Conservation (phyloP, 768 basidiomycete genomes). For the Peribolospora baueri region DNA sequence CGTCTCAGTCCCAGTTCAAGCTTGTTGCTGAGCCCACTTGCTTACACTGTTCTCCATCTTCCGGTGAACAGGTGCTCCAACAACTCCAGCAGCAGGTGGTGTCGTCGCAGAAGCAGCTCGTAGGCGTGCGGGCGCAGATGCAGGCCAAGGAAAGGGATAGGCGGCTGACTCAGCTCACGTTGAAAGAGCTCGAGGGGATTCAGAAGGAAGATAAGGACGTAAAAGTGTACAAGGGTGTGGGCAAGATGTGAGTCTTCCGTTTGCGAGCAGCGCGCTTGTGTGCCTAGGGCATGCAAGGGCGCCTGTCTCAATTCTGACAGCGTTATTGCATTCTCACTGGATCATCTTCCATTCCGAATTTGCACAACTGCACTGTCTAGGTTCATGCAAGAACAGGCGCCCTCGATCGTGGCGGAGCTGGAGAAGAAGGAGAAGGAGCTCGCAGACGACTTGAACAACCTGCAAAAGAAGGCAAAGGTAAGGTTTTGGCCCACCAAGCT, state of each 20-base stretch:
- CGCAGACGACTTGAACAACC: neutral
- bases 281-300: neutral
- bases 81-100: conserved; percentile 8
- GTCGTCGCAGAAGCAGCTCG: conserved; percentile 6
- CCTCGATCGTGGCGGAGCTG: conserved; percentile 8
- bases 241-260: conserved; percentile 5
- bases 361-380: neutral
- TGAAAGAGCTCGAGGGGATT: conserved; percentile 8
- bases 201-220: conserved; percentile 3
- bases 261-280: neutral
- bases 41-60: too few species aligned
- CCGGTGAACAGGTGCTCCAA: conserved; percentile 2
- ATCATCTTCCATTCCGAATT: neutral
- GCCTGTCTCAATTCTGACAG: neutral
- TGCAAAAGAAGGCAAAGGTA: conserved; percentile 11
- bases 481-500: neutral
- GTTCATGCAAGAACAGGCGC: conserved; percentile 11
- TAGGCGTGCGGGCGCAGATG: conserved; percentile 1
- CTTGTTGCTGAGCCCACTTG: too few species aligned
- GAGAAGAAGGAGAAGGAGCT: conserved; percentile 6
- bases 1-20: too few species aligned
- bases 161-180: conserved; percentile 7
- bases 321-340: neutral
- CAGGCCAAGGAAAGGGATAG: conserved; percentile 4
- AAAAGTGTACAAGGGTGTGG: conserved; percentile 7